phyloP scores from a whole-genome alignment of 352 stramenopile genomes.

The Pelagophyceae sp. region DNA sequence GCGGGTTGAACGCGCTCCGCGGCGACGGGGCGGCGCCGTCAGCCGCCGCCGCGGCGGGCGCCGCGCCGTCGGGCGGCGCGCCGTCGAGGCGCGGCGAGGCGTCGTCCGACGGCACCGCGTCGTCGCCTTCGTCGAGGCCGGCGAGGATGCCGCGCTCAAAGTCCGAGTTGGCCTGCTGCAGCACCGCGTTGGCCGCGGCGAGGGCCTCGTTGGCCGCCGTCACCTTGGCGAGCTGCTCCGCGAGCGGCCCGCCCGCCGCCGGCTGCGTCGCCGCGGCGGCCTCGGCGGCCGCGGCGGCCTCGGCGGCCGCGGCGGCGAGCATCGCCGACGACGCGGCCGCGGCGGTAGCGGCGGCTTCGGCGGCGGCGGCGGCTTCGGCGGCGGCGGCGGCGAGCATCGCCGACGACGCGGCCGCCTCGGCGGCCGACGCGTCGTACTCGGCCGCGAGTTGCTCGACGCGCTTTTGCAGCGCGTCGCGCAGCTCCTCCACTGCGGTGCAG shows the following conservation, averaged over 20 bases:
- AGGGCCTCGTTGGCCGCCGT: neutral
- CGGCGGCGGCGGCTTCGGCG: neutral
- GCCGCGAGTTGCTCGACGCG: too few species aligned
- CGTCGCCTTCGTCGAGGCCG: neutral
- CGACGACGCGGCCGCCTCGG: neutral
- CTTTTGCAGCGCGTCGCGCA: too few species aligned
- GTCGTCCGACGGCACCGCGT: neutral
- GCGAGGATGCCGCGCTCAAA: neutral
- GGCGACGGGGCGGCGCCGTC: too few species aligned
- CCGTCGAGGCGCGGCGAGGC: neutral
- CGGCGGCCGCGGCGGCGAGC: neutral
- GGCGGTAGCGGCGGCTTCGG: neutral
- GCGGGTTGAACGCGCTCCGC: too few species aligned
- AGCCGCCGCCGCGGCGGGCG: too few species aligned
- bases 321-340: neutral
- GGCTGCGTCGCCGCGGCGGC: neutral
- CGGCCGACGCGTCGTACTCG: neutral
- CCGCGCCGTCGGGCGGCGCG: neutral
- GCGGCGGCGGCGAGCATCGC: neutral
- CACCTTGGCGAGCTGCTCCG: neutral
- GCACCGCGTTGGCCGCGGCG: neutral
- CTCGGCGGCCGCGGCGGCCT: neutral
- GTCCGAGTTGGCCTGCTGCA: neutral
- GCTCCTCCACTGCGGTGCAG: too few species aligned
- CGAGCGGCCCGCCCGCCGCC: neutral